Conservation (phyloP, 495 filamentous ascomycete genomes). For the Penicillium verhagenii region DNA sequence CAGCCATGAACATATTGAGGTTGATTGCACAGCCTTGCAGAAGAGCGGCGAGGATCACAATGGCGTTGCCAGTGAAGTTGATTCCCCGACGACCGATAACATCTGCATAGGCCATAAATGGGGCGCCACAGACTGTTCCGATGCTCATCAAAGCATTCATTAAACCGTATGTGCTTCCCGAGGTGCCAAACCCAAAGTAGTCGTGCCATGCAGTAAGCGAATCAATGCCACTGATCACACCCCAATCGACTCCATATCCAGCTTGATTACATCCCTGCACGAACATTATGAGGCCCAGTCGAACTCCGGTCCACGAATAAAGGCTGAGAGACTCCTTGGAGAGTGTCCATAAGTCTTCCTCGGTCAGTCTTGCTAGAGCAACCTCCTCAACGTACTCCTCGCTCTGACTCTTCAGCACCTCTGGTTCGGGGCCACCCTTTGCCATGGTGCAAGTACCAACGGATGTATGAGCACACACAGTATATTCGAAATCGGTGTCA, state of each 20-base stretch:
- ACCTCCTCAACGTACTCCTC: constrained; percentile 35
- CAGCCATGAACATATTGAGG: constrained; percentile 38
- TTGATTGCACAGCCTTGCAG: constrained; percentile 37
- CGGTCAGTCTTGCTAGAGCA: constrained; percentile 36
- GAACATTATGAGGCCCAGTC: constrained; percentile 38
- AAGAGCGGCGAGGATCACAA: constrained; percentile 38
- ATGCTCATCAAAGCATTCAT: constrained; percentile 43
- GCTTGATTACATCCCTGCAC: constrained; percentile 43
- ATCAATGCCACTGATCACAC: constrained; percentile 41
- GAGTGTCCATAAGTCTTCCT: constrained; percentile 36
- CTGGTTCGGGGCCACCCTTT: not conserved
- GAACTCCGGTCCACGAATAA: constrained; percentile 34
- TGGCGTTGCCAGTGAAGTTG: constrained; percentile 38
- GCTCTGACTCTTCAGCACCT: constrained; percentile 11
- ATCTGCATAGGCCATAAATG: constrained; percentile 37
- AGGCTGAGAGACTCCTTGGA: constrained; percentile 31
- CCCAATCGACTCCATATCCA: constrained; percentile 45
- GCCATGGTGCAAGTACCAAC: not conserved
- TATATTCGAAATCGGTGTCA: not conserved
- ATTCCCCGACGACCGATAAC: constrained; percentile 40
- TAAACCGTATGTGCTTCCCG: constrained; percentile 31
- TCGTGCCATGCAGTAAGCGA: constrained; percentile 30
- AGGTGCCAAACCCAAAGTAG: constrained; percentile 30
- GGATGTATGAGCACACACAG: not conserved
- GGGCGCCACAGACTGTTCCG: constrained; percentile 36